Evolutionary conservation across 164 flowering plant genomes (phyloP).

Genomic region (Aristolochia californica): DNA sequence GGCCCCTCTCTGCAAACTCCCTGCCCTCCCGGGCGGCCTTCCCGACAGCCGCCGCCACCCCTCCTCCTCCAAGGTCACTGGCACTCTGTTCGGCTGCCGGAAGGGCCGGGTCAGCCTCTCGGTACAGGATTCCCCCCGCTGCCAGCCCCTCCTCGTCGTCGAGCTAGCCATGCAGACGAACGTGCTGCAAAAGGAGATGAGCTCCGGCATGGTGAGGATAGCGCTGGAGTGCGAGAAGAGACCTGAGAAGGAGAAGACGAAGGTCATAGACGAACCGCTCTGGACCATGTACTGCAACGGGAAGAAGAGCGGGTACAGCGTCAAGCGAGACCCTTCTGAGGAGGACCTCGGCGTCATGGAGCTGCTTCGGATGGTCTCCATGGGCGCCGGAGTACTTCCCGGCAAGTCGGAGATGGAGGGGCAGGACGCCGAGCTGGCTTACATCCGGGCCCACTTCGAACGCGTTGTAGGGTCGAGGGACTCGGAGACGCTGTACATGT

Average conservation of each 20-base stretch:
- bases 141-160: slow-evolving; percentile 43
- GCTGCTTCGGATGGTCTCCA: slow-evolving; percentile 44
- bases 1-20: slow-evolving; percentile 50
- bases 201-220: slow-evolving; percentile 54
- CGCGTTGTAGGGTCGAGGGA: slow-evolving; percentile 68
- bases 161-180: slow-evolving; percentile 64
- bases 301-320: slow-evolving; percentile 50
- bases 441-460: slow-evolving; percentile 69
- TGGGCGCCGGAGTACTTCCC: slow-evolving; percentile 86
- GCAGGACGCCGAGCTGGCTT: slow-evolving; percentile 60
- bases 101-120: slow-evolving; percentile 52
- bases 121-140: slow-evolving; percentile 49
- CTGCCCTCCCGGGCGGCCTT: slow-evolving; percentile 14
- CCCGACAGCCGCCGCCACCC: slow-evolving; percentile 6
- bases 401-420: slow-evolving; percentile 30
- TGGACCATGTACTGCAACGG: slow-evolving; percentile 84
- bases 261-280: slow-evolving; percentile 54
- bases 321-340: slow-evolving; percentile 46
- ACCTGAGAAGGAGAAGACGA: slow-evolving; percentile 32
- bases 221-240: slow-evolving; percentile 71
- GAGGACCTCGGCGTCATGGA: slow-evolving; percentile 62
- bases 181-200: slow-evolving; percentile 53
- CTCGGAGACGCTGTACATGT: slow-evolving; percentile 76
- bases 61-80: slow-evolving; percentile 35
- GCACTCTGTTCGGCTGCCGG: slow-evolving; percentile 72